phyloP scores from a whole-genome alignment of 192 early-diverging fungal genomes.

The Chytriomyces sp. region DNA sequence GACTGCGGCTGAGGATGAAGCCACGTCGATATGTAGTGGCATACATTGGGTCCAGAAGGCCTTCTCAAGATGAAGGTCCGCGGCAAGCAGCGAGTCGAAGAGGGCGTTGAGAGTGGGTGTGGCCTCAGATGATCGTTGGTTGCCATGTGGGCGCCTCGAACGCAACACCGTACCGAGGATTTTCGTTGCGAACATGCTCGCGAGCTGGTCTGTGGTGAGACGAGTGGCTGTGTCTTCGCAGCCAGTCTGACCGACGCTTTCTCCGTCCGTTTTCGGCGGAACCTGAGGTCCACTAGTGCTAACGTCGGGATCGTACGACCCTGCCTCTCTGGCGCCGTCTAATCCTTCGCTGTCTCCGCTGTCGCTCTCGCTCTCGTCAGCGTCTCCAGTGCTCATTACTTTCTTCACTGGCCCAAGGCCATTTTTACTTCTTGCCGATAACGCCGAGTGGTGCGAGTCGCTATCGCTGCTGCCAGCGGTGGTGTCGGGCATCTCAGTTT shows the following conservation, averaged over 20 bases:
- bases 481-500: too few species aligned
- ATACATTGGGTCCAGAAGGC: slow-evolving; percentile 50
- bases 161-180: not conserved
- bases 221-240: not conserved
- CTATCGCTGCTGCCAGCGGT: too few species aligned
- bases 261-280: not conserved
- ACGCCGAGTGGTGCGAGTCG: too few species aligned
- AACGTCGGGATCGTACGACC: not conserved
- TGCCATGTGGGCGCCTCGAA: not conserved
- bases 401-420: not conserved
- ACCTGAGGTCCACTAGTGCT: too few species aligned
- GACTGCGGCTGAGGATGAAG: not conserved
- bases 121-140: too few species aligned
- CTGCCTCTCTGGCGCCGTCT: not conserved
- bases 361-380: not conserved
- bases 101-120: slow-evolving; percentile 10
- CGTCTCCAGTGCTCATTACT: not conserved
- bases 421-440: not conserved
- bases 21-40: slow-evolving; percentile 52
- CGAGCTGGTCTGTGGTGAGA: not conserved
- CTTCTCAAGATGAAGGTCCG: not conserved
- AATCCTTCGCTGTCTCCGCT: not conserved
- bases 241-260: not conserved
- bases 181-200: not conserved
- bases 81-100: slow-evolving; percentile 1